A percentile compares a stretch with the other conserved stretches of the same genome.
These are phyloP conservation scores for Starmerella asiatica DNA, from an alignment of 805 yeast genomes.

Conservation along the genomic window DNA sequence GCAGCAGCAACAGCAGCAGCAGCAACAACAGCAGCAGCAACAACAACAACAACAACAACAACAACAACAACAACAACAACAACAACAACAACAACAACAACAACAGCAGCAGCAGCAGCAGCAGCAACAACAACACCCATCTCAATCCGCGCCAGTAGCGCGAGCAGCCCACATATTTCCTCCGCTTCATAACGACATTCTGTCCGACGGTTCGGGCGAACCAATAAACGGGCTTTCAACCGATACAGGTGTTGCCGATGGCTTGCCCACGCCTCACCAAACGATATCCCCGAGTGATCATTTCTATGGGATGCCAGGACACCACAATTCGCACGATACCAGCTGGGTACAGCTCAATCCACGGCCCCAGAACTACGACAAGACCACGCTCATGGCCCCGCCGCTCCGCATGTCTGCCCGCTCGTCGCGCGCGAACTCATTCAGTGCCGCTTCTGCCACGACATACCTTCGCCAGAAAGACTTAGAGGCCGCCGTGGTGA, in stretches of 20 bases:
- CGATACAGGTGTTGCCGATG: too few species aligned
- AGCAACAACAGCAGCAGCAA: neutral
- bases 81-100: neutral
- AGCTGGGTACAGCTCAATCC: slow-evolving; percentile 17
- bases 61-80: neutral
- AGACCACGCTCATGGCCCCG: slow-evolving; percentile 9
- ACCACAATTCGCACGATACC: too few species aligned
- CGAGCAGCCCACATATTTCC: too few species aligned
- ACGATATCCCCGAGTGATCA: too few species aligned
- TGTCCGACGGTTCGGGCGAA: too few species aligned
- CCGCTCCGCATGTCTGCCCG: slow-evolving; percentile 11
- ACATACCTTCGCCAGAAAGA: slow-evolving; percentile 46
- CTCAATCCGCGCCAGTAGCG: neutral
- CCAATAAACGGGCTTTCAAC: too few species aligned
- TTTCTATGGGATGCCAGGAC: too few species aligned
- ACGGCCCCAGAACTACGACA: slow-evolving; percentile 18
- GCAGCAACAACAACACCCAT: neutral
- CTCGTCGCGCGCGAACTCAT: slow-evolving; percentile 31
- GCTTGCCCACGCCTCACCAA: too few species aligned
- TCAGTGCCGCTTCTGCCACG: slow-evolving; percentile 47
- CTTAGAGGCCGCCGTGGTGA: slow-evolving; percentile 14
- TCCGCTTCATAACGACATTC: too few species aligned
- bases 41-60: neutral
- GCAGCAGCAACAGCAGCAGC: slow-evolving; percentile 1
- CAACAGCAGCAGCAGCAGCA: neutral